Evolutionary conservation across 441 rosid genomes (phyloP).

Genomic region (Geranium incanum): DNA sequence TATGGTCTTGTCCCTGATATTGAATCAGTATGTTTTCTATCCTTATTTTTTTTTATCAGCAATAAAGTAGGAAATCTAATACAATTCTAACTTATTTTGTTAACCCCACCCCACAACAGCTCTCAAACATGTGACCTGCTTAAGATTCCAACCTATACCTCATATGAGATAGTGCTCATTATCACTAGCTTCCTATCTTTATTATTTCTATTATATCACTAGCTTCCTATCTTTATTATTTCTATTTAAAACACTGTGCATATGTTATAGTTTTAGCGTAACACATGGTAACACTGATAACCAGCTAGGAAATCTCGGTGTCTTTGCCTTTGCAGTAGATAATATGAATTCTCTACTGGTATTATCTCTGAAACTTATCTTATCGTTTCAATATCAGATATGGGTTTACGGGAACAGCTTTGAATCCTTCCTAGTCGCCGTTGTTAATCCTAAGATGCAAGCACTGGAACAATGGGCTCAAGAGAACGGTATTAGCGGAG

Average conservation of each 20-base stretch:
- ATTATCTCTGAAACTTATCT: not conserved
- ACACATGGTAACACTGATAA: not conserved
- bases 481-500: constrained; percentile 53
- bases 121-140: too few species aligned
- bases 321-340: not conserved
- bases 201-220: not conserved
- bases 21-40: constrained; percentile 49
- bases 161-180: too few species aligned
- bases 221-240: not conserved
- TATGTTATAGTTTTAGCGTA: not conserved
- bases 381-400: constrained; percentile 38
- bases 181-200: not conserved
- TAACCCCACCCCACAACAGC: too few species aligned
- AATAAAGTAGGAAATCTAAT: too few species aligned
- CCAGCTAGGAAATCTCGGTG: not conserved
- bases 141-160: too few species aligned
- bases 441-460: constrained; percentile 56
- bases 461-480: constrained; percentile 70
- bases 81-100: too few species aligned
- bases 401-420: constrained; percentile 97
- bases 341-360: not conserved
- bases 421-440: constrained; percentile 75
- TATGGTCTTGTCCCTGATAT: constrained; percentile 46
- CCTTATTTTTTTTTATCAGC: too few species aligned
- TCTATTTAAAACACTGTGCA: not conserved